Base-by-base conservation (phyloP, 2,329 filamentous ascomycete genomes). In the Bipolaris oryzae region DNA sequence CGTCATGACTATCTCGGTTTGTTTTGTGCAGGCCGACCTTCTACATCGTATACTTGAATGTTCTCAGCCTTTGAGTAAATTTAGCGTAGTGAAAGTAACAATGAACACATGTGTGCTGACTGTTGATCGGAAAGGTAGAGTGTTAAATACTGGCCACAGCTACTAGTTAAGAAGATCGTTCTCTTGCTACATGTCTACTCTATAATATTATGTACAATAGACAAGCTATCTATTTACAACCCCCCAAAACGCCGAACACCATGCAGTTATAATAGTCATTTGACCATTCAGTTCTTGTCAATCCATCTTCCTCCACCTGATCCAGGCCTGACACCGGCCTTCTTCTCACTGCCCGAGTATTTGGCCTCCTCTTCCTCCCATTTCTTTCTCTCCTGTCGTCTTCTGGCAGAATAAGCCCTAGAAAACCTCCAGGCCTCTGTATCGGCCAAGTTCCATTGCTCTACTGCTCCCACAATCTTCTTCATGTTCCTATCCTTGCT, bases 401-500 rank as follows among this genome's bases (percentile, higher is more conserved):
- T 79, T 35, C 89, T 78, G 16, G 88, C 89, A 48, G 87, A 78
- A 61, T 84, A 91, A 0, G 90, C 89, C 35, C 87, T 79, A 5
- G 87, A 83, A 69, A 93, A 93, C 67, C 85, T 85, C 90, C 90
- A 94, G 1, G 87, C 86, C 75, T 94, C 90, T 1, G 87, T 88
- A 67, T 94, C 90, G 0, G 86, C 89, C 62, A 92, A 72, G 70
- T 84, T 81, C 66, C 81, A 83, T 44, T 76, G 73, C 71, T 83
- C 81, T 5, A 81, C 77, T 18, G 74, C 75, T n/a, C 79, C 78
- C 7, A 72, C 69, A 28, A 74, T 60, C 11, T 66, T 66, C 34
- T 67, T 64, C 58, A 72, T 71, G 33, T 65, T 61, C 33, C 57
- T 56, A 34, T 67, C 67, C 56, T 70, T 74, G 55, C 69, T 74